Conservation (phyloP, 768 basidiomycete genomes). For the Crepidotus variabilis region DNA sequence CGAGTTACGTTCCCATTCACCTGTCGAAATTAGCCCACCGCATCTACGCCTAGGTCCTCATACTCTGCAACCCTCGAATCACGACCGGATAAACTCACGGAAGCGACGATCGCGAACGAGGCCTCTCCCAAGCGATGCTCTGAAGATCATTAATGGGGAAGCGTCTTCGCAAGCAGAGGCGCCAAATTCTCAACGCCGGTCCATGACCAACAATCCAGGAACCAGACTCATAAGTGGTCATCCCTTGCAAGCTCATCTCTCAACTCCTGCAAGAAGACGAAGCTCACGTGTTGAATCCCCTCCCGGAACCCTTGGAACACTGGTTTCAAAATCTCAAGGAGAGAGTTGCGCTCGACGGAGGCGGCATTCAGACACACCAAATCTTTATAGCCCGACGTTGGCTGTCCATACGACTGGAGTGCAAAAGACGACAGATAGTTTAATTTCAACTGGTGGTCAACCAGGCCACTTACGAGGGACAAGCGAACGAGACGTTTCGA, state of each 20-base stretch:
- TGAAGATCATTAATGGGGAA: not conserved
- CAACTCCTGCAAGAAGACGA: not conserved
- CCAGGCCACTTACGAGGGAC: not conserved
- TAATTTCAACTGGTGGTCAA: not conserved
- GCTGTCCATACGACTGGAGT: not conserved
- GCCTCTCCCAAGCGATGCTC: not conserved
- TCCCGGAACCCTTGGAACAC: not conserved
- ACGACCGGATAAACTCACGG: not conserved
- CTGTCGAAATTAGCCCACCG: not conserved
- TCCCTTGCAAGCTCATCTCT: not conserved
- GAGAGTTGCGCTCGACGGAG: not conserved
- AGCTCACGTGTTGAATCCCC: not conserved
- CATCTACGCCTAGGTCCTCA: not conserved
- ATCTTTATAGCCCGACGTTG: not conserved
- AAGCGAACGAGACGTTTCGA: not conserved
- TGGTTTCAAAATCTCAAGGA: not conserved
- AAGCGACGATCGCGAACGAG: not conserved
- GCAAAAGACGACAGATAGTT: not conserved
- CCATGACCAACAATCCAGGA: not conserved
- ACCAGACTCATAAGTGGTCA: not conserved
- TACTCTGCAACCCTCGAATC: not conserved
- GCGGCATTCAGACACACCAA: constrained; percentile 3
- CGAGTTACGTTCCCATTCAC: not conserved
- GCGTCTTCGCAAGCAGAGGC: not conserved
- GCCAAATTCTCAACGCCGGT: not conserved